Percentiles rank a stretch among this genome's conserved stretches.
Conservation (phyloP, 805 yeast genomes). For the Wickerhamiella sorbophila region DNA sequence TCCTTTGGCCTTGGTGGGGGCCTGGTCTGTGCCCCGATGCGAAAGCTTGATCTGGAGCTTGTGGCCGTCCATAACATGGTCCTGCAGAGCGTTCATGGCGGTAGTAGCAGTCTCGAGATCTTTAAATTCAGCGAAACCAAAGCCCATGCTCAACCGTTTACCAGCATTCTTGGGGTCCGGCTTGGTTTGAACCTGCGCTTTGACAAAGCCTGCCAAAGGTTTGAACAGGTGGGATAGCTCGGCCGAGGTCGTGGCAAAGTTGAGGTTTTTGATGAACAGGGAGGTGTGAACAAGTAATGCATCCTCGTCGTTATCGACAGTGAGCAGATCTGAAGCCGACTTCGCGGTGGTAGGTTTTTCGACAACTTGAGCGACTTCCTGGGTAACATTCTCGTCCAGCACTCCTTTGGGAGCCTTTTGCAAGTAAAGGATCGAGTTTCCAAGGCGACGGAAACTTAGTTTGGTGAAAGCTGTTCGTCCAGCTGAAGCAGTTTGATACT, state of each 20-base stretch:
- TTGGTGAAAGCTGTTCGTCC: conserved; percentile 86
- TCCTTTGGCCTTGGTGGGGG: conserved; percentile 19
- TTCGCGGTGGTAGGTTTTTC: conserved; percentile 5
- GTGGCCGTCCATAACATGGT: conserved; percentile 74
- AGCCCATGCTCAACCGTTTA: conserved; percentile 81
- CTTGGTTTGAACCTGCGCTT: conserved; percentile 72
- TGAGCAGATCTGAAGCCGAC: conserved; percentile 15
- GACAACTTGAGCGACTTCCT: conserved; percentile 15
- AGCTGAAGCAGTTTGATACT: conserved; percentile 64
- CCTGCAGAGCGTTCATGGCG: conserved; percentile 64
- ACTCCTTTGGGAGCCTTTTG: conserved; percentile 88
- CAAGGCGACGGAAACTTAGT: conserved; percentile 74
- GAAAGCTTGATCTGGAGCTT: conserved; percentile 79
- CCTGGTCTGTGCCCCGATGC: conserved; percentile 39
- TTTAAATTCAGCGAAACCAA: conserved; percentile 86
- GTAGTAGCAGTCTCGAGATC: conserved; percentile 62
- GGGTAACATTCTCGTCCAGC: conserved; percentile 40
- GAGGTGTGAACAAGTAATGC: conserved; percentile 69
- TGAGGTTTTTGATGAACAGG: conserved; percentile 81
- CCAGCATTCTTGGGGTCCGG: conserved; percentile 68
- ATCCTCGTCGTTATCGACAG: conserved; percentile 22
- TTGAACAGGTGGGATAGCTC: conserved; percentile 50
- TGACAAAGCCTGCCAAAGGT: conserved; percentile 60
- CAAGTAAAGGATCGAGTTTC: conserved; percentile 71
- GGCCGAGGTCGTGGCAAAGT: conserved; percentile 56